These are phyloP conservation scores for Mortierella sp. DNA, from an alignment of 371 early-diverging fungal species.

Conservation along the genomic window DNA sequence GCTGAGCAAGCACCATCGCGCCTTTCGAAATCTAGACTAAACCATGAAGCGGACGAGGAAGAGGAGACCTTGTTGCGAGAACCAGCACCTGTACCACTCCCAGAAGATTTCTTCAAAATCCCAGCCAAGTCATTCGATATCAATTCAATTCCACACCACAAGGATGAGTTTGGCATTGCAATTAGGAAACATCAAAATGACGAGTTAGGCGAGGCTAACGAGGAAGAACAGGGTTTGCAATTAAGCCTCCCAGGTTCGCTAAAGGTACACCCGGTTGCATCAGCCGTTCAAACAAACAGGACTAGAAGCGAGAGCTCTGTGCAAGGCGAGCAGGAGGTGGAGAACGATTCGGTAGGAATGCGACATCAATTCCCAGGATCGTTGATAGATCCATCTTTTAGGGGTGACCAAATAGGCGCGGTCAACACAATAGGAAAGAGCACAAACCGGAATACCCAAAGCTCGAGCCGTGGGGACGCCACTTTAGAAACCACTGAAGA, in stretches of 20 bases:
- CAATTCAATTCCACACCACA: slow-evolving; percentile 14
- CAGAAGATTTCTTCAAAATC: slow-evolving; percentile 15
- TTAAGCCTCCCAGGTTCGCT: neutral
- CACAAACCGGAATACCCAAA: neutral
- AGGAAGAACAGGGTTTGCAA: neutral
- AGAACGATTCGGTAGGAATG: neutral
- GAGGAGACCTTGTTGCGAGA: slow-evolving; percentile 5
- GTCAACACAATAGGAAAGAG: neutral
- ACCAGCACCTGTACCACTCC: slow-evolving; percentile 14
- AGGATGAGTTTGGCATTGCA: slow-evolving; percentile 19
- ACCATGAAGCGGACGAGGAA: neutral
- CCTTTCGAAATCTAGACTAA: slow-evolving; percentile 7
- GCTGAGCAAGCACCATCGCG: slow-evolving; percentile 24
- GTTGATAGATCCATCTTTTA: neutral
- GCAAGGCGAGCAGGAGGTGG: neutral
- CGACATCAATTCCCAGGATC: neutral
- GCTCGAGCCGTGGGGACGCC: too few relatives aligned
- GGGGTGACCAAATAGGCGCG: neutral
- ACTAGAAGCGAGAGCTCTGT: neutral
- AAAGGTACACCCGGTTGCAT: neutral
- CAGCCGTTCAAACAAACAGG: too few relatives aligned
- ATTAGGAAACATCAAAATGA: neutral
- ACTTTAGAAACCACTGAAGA: neutral
- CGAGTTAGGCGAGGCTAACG: neutral
- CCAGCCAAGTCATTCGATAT: slow-evolving; percentile 18